Evolutionary conservation across 768 basidiomycete genomes (phyloP).

Genomic region (Pleurotus djamor): DNA sequence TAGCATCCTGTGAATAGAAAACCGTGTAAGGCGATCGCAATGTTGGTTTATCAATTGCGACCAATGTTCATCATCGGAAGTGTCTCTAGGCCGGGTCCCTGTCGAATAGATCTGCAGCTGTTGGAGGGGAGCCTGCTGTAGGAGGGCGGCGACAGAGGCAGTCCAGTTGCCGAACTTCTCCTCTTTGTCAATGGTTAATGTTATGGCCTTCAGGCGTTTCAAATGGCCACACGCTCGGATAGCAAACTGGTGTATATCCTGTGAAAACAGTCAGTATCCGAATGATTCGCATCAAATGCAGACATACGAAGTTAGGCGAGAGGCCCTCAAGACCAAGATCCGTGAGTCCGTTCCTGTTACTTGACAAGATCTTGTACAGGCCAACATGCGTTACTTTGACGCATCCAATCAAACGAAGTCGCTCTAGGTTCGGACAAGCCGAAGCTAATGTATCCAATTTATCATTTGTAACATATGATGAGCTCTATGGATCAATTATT

Average conservation of each 20-base stretch:
- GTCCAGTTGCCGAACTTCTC: slow-evolving; percentile 42
- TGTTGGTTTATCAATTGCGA: slow-evolving; percentile 46
- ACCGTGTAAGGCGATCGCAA: slow-evolving; percentile 44
- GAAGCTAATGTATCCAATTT: slow-evolving; percentile 50
- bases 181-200: slow-evolving; percentile 46
- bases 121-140: slow-evolving; percentile 50
- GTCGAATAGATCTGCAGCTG: slow-evolving; percentile 63
- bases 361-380: slow-evolving; percentile 46
- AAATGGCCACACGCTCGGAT: slow-evolving; percentile 23
- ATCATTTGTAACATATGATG: slow-evolving; percentile 56
- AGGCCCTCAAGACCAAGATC: slow-evolving; percentile 62
- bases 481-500: slow-evolving; percentile 38
- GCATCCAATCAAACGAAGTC: slow-evolving; percentile 66
- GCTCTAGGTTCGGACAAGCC: slow-evolving; percentile 46
- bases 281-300: neutral
- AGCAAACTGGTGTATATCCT: slow-evolving; percentile 38
- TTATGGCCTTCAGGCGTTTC: slow-evolving; percentile 49
- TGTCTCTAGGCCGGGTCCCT: slow-evolving; percentile 32
- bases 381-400: slow-evolving; percentile 64
- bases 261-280: neutral
- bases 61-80: slow-evolving; percentile 50
- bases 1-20: slow-evolving; percentile 66
- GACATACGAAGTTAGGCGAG: slow-evolving; percentile 55
- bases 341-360: slow-evolving; percentile 43
- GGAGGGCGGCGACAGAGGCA: slow-evolving; percentile 33